Evolutionary conservation across 305 asterid species (phyloP).

Genomic region (Solanum hybrid): DNA sequence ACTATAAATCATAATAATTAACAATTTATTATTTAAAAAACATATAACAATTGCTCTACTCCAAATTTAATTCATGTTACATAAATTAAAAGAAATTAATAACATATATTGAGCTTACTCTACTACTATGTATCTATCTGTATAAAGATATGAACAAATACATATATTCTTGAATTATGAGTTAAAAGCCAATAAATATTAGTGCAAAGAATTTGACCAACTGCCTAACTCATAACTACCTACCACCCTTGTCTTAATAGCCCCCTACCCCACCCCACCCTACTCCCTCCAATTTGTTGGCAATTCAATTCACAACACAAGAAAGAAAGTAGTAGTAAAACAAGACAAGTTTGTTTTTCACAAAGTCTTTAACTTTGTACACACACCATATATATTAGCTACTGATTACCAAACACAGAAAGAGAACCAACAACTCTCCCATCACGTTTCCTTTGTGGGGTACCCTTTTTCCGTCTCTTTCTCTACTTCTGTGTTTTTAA

Average conservation of each 20-base stretch:
- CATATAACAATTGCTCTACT: neutral
- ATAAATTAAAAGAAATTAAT: no score
- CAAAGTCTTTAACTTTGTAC: neutral
- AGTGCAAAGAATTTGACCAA: slow-evolving; percentile 21
- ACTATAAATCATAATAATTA: no score
- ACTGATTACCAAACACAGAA: slow-evolving; percentile 8
- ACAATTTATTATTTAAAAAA: no score
- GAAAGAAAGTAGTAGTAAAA: no score
- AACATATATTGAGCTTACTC: no score
- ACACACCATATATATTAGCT: neutral
- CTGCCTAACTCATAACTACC: slow-evolving; percentile 50
- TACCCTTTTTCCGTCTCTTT: neutral
- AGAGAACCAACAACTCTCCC: slow-evolving; percentile 4
- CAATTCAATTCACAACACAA: neutral
- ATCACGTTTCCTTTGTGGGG: slow-evolving; percentile 1
- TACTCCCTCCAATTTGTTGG: slow-evolving; percentile 2
- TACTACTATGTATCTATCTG: neutral
- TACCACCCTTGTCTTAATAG: slow-evolving; percentile 15
- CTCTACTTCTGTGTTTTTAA: neutral
- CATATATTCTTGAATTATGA: neutral
- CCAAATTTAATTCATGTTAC: no score
- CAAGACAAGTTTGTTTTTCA: neutral
- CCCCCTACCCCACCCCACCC: neutral
- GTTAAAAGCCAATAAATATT: neutral
- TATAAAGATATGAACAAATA: neutral